Base-by-base conservation (phyloP, 164 flowering plant genomes). In the Platanus orientalis region DNA sequence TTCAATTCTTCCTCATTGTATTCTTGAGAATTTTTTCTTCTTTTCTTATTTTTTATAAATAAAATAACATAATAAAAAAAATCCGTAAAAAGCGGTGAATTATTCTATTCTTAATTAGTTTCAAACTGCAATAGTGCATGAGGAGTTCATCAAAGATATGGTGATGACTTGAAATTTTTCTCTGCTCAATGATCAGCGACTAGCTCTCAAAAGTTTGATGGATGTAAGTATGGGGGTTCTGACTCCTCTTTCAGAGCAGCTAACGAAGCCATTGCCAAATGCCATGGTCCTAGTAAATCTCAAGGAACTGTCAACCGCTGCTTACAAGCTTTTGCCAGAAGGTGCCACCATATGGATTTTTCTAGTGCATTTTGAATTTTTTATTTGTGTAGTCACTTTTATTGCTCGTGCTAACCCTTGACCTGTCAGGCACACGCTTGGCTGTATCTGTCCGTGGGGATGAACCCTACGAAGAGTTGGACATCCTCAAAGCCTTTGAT, bases 171-270 rank as follows among this genome's bases (percentile, higher is more conserved):
- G 27, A 62, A n/a, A 10, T 55, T 62, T 39, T 73, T 14, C 21
- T 55, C 62, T 70, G n/a, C 55, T 23, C n/a, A n/a, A n/a, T 74
- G 58, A 50, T 44, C 87, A 94, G 97, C 79, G 98, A 61, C 80
- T 94, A 27, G 90, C 98, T 67, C 97, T 94, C 67, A 90, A 90
- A 72, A 82, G 98, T 76, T 68, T 94, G 81, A 73, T 90, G 58
- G 98, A 94, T 68, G 47, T 94, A 36, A 90, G 97, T 71, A 90
- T 93, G 94, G 98, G 98, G 57, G 86, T 93, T 26, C 72, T 94
- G 64, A 78, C 90, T 71, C 98, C 97, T 58, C 72, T 94, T 61
- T 85, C 97, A 5, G 98, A 94, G 81, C 98, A 90, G 73, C 77
- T 94, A 47, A 89, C 95, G 54, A 93, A 90, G 69, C 95, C 96